These are phyloP conservation scores for Chaetomiaceae sp. DNA, from an alignment of 2,329 filamentous ascomycete genomes.

Conservation along the genomic window DNA sequence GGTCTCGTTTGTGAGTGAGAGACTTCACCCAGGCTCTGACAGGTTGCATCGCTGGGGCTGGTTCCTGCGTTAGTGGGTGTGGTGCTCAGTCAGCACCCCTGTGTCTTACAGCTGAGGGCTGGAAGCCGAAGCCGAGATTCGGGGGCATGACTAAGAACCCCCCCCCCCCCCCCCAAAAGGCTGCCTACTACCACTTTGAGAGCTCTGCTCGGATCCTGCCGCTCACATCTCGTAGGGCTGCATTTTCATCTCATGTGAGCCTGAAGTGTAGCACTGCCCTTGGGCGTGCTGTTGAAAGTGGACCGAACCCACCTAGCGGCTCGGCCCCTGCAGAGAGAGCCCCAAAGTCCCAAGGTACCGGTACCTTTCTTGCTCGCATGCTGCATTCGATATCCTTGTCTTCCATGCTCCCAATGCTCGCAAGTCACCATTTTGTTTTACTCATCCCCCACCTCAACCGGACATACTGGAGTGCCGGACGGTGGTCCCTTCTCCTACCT, in stretches of 20 bases:
- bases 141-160: neutral
- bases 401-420: no score
- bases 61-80: conserved; percentile 1
- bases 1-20: neutral
- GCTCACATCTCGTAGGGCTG: neutral
- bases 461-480: no score
- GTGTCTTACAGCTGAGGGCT: neutral
- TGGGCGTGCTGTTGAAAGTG: no score
- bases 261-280: no score
- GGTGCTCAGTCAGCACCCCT: conserved; percentile 1
- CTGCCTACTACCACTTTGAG: neutral
- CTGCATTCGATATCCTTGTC: no score
- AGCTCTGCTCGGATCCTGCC: neutral
- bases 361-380: no score
- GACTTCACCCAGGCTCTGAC: neutral
- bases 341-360: no score
- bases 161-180: neutral
- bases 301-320: no score
- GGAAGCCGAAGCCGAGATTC: neutral
- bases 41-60: neutral
- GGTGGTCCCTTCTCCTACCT: no score
- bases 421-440: no score
- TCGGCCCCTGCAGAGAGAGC: no score
- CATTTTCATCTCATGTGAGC: neutral
- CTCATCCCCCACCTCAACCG: no score